A percentile compares a stretch with the other conserved stretches of the same genome.
Conservation (phyloP, 495 filamentous ascomycete species). For the Annulohypoxylon moriforme region DNA sequence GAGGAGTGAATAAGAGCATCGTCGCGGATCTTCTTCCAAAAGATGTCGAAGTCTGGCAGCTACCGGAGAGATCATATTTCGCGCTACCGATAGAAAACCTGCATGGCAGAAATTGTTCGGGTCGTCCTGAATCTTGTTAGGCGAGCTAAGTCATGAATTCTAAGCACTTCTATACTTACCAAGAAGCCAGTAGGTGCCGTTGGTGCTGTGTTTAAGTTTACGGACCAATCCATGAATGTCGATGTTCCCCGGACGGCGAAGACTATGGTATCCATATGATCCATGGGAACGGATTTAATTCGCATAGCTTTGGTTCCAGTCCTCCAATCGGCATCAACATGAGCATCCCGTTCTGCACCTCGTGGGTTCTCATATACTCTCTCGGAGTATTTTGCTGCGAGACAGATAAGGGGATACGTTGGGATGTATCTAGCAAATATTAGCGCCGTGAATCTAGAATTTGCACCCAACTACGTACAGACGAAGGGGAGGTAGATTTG, state of each 20-base stretch:
- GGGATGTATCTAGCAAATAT: conserved; percentile 65
- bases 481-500: conserved; percentile 70
- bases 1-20: conserved; percentile 74
- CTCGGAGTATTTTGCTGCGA: conserved; percentile 79
- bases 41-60: conserved; percentile 73
- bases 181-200: conserved; percentile 72
- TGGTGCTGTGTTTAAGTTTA: conserved; percentile 77
- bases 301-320: conserved; percentile 85
- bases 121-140: conserved; percentile 67
- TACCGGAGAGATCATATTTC: conserved; percentile 77
- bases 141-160: background rate
- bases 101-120: conserved; percentile 78
- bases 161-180: conserved; percentile 48
- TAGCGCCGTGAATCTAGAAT: background rate
- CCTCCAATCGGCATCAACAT: conserved; percentile 74
- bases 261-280: conserved; percentile 79
- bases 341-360: conserved; percentile 68
- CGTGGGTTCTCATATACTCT: conserved; percentile 73
- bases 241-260: conserved; percentile 84
- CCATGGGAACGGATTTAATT: conserved; percentile 78
- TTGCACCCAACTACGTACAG: conserved; percentile 60
- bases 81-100: conserved; percentile 79
- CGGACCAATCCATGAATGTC: conserved; percentile 84
- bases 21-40: conserved; percentile 74
- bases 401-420: conserved; percentile 76